phyloP scores from a whole-genome alignment of 1,284 basidiomycete genomes.

The Baeospora myosura region DNA sequence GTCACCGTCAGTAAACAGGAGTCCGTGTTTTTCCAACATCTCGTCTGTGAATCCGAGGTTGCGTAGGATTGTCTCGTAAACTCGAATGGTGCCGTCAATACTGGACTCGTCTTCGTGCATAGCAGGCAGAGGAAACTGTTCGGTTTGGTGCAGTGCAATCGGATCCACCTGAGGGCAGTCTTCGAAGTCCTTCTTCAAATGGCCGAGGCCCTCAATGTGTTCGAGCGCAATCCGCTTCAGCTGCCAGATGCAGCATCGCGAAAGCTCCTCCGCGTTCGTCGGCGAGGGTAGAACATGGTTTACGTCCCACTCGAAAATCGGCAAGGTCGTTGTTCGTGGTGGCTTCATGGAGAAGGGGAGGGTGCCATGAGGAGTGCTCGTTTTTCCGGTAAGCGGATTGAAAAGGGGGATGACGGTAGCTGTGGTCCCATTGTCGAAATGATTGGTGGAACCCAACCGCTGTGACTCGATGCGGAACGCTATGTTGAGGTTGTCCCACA shows the following conservation, averaged over 20 bases:
- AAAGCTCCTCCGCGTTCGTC: slow-evolving; percentile 2
- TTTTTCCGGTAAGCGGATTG: slow-evolving; percentile 7
- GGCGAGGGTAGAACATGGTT: slow-evolving; percentile 6
- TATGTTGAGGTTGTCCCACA: slow-evolving; percentile 27
- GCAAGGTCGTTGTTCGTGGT: slow-evolving; percentile 4
- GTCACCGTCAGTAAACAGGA: slow-evolving; percentile 15
- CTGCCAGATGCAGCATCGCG: slow-evolving; percentile 10
- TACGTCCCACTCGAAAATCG: slow-evolving; percentile 2
- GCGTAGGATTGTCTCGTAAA: slow-evolving; percentile 1
- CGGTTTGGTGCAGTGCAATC: slow-evolving; percentile 13
- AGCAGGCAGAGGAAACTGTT: slow-evolving; percentile 15
- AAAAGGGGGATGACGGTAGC: slow-evolving; percentile 18
- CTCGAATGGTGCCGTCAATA: slow-evolving; percentile 12
- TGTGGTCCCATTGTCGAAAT: slow-evolving; percentile 25
- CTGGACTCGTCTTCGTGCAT: slow-evolving; percentile 16
- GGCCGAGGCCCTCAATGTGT: slow-evolving; percentile 6
- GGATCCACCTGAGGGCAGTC: slow-evolving; percentile 11
- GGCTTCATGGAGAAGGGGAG: slow-evolving; percentile 14
- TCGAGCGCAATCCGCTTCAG: slow-evolving; percentile 11
- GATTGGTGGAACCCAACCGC: slow-evolving; percentile 17
- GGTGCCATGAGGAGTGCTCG: slow-evolving; percentile 6
- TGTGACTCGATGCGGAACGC: slow-evolving; percentile 17
- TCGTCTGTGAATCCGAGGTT: slow-evolving; percentile 7
- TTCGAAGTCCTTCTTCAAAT: slow-evolving; percentile 3
- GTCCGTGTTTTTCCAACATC: slow-evolving; percentile 10